These are phyloP conservation scores for Suillus luteus DNA, from an alignment of 768 basidiomycete species.

Conservation along the genomic window DNA sequence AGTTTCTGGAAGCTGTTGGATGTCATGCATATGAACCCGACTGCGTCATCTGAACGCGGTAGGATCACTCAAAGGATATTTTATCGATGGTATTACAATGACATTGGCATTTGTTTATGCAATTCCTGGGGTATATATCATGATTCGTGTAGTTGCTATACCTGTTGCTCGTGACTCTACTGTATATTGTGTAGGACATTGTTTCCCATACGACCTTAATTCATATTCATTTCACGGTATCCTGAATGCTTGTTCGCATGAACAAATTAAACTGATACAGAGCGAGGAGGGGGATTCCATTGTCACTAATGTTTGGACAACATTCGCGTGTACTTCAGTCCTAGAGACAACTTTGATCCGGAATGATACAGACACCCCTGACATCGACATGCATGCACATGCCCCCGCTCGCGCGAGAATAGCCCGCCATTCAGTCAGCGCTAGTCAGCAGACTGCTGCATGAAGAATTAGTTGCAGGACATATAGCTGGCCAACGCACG, in stretches of 20 bases:
- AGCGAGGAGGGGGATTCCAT: background rate
- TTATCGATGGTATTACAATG: background rate
- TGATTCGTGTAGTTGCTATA: background rate
- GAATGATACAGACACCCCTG: background rate
- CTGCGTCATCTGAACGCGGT: constrained; percentile 18
- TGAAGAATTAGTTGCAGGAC: background rate
- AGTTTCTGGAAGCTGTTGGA: constrained; percentile 46
- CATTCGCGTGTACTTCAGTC: background rate
- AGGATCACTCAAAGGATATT: background rate
- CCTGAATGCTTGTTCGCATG: no score
- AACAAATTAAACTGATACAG: background rate
- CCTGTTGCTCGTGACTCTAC: background rate
- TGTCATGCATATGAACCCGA: constrained; percentile 50
- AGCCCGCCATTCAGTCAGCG: background rate
- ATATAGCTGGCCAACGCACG: background rate
- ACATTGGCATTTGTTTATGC: no score
- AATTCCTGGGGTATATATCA: background rate
- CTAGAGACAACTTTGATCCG: background rate
- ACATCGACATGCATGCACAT: background rate
- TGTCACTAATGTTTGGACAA: background rate
- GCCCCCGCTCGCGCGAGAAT: background rate
- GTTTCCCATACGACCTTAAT: no score
- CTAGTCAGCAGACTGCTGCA: background rate
- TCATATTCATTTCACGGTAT: background rate
- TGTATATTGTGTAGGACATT: background rate